Percentiles rank a stretch among this genome's conserved stretches.
phyloP scores from a whole-genome alignment of 2,329 filamentous ascomycete species.

The Aspergillus sojae region DNA sequence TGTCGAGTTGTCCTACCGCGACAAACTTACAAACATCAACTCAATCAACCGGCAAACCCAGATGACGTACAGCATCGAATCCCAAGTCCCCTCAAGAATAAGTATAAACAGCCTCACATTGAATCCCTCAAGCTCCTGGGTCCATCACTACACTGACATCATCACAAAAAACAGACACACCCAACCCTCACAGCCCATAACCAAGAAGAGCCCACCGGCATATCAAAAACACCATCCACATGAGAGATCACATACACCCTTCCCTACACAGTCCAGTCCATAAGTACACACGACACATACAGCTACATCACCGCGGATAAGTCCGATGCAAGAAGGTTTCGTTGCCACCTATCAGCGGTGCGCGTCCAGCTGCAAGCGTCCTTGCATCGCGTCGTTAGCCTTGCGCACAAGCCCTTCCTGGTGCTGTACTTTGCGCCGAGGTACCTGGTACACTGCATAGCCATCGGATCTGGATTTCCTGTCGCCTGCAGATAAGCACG shows the following conservation, averaged over 20 bases:
- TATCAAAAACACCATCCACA: neutral
- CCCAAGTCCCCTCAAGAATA: neutral
- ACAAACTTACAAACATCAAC: neutral
- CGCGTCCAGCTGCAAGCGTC: constrained; percentile 2
- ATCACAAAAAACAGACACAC: neutral
- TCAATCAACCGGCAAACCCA: neutral
- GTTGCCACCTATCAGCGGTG: constrained; percentile 5
- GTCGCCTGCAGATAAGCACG: neutral
- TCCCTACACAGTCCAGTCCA: neutral
- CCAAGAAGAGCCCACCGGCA: neutral
- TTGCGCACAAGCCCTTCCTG: constrained; percentile 2
- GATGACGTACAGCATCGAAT: neutral
- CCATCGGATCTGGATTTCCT: neutral
- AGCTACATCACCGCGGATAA: neutral
- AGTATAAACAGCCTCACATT: neutral
- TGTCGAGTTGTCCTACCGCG: neutral
- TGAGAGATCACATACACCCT: neutral
- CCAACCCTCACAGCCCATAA: neutral
- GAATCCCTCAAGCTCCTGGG: too few relatives aligned
- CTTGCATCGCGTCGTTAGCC: constrained; percentile 8
- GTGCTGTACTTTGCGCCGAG: neutral
- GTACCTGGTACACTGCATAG: neutral
- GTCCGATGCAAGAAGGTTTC: neutral
- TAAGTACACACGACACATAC: neutral
- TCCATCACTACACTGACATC: neutral